These are phyloP conservation scores for Ramichloridium luteum DNA, from an alignment of 2,329 filamentous ascomycete genomes.

Conservation along the genomic window DNA sequence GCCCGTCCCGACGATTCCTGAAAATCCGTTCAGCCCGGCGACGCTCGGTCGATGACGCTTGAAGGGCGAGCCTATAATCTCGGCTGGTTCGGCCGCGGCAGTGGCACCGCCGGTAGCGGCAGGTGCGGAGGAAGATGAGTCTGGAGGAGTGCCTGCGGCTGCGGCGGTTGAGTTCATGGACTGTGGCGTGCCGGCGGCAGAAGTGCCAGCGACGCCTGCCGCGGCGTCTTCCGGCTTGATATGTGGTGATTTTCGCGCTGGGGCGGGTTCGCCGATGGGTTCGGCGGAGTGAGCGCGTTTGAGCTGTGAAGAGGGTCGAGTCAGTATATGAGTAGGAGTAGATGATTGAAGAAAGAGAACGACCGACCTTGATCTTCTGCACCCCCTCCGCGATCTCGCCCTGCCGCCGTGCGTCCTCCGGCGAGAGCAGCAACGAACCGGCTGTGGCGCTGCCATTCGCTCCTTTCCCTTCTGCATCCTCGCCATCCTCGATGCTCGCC, in stretches of 20 bases:
- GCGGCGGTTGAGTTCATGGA: slow-evolving; percentile 20
- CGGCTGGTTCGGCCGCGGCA: slow-evolving; percentile 29
- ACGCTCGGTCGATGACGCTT: slow-evolving; percentile 62
- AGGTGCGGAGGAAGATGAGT: slow-evolving; percentile 13
- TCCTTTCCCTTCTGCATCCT: slow-evolving; percentile 46
- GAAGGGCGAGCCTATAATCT: slow-evolving; percentile 55
- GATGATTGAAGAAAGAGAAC: too few species aligned
- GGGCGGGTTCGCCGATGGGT: slow-evolving; percentile 38
- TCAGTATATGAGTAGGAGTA: too few species aligned
- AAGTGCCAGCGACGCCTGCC: too few species aligned
- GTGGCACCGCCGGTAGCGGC: too few species aligned
- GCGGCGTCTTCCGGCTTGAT: slow-evolving; percentile 26
- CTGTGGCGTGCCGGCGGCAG: slow-evolving; percentile 31
- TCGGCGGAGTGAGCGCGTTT: slow-evolving; percentile 71
- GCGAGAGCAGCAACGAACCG: slow-evolving; percentile 38
- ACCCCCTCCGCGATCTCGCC: slow-evolving; percentile 71
- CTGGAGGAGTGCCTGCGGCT: slow-evolving; percentile 23
- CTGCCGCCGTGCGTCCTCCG: slow-evolving; percentile 60
- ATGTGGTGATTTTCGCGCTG: slow-evolving; percentile 33
- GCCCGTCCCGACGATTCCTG: slow-evolving; percentile 12
- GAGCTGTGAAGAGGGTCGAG: slow-evolving; percentile 44
- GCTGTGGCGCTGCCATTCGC: slow-evolving; percentile 35
- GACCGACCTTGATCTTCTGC: slow-evolving; percentile 62
- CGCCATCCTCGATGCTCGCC: slow-evolving; percentile 50
- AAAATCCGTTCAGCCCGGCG: slow-evolving; percentile 23